Evolutionary conservation across 371 early-diverging fungal genomes (phyloP).

Genomic region (Mucor racemosus): DNA sequence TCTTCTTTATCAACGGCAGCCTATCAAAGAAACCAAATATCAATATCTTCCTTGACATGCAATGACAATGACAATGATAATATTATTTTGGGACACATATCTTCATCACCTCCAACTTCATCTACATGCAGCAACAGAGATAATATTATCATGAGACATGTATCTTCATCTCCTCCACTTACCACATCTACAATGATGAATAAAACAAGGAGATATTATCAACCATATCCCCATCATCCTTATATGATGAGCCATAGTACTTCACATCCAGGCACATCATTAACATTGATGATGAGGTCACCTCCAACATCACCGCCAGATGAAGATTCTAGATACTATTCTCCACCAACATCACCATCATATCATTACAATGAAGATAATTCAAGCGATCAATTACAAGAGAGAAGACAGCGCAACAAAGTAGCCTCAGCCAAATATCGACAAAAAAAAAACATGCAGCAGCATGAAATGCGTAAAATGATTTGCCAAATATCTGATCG

Average conservation of each 20-base stretch:
- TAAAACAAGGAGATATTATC: too few relatives aligned
- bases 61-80: background rate
- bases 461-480: conserved; percentile 59
- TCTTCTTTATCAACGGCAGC: background rate
- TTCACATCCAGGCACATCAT: background rate
- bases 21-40: conserved; percentile 17
- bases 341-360: background rate
- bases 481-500: conserved; percentile 53
- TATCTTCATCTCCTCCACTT: background rate
- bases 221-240: background rate
- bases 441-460: conserved; percentile 64
- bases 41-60: conserved; percentile 31
- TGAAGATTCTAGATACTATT: background rate
- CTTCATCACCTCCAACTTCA: too few relatives aligned
- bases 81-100: too few relatives aligned
- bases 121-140: background rate
- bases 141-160: background rate
- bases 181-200: background rate
- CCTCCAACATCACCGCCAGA: conserved; percentile 6
- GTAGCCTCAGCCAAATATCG: conserved; percentile 68
- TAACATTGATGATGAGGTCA: background rate
- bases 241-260: background rate
- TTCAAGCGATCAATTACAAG: conserved; percentile 37
- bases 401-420: conserved; percentile 64
- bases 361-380: background rate